These are phyloP conservation scores for Pseudocercospora ulei DNA, from an alignment of 2,329 filamentous ascomycete genomes.

Conservation along the genomic window DNA sequence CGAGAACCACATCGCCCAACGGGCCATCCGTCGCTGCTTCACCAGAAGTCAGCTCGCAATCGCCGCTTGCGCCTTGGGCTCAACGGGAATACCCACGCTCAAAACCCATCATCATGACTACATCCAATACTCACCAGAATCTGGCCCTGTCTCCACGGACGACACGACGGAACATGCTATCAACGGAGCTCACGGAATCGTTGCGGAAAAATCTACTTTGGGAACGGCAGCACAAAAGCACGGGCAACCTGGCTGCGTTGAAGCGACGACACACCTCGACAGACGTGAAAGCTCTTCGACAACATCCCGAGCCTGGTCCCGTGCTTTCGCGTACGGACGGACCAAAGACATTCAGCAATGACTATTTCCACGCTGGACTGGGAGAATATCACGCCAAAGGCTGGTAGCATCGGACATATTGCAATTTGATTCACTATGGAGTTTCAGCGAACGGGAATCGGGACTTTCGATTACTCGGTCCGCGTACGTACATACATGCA, in stretches of 20 bases:
- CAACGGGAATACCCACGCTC: conserved; percentile 46
- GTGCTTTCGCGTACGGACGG: conserved; percentile 30
- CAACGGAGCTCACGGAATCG: conserved; percentile 86
- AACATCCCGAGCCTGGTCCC: conserved; percentile 61
- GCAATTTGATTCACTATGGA: conserved; percentile 23
- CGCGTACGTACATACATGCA: conserved; percentile 5
- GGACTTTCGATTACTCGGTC: conserved; percentile 8
- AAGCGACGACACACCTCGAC: conserved; percentile 85
- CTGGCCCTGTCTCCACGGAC: conserved; percentile 75
- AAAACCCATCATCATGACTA: conserved; percentile 69
- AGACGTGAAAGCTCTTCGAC: conserved; percentile 77
- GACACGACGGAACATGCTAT: conserved; percentile 88
- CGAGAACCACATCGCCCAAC: conserved; percentile 58
- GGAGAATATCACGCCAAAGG: conserved; percentile 76
- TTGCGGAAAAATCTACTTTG: conserved; percentile 83
- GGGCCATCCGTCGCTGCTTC: conserved; percentile 56
- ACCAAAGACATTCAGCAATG: conserved; percentile 62
- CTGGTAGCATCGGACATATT: conserved; percentile 49
- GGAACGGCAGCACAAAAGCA: conserved; percentile 91
- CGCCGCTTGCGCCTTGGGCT: conserved; percentile 27
- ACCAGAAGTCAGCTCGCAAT: conserved; percentile 37
- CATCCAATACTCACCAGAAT: conserved; percentile 55
- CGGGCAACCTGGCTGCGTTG: conserved; percentile 75
- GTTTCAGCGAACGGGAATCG: conserved; percentile 24
- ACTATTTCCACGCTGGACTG: conserved; percentile 75